Conservation (phyloP, 306 rosid species). For the Cucumis cinereus region DNA sequence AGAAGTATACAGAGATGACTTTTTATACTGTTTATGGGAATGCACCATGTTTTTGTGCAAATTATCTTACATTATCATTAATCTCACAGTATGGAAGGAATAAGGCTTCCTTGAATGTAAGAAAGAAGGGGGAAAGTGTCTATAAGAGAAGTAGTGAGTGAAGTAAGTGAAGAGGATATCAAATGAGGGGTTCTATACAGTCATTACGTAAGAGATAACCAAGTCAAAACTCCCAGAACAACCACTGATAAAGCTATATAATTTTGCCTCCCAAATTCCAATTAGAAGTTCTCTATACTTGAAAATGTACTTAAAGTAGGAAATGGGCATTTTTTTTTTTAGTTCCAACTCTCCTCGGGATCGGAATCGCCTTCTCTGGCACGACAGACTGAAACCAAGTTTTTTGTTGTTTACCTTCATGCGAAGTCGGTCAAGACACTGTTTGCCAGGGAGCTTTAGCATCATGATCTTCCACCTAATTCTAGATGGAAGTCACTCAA, state of each 20-base stretch:
- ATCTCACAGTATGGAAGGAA: background rate
- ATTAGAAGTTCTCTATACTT: slow-evolving; percentile 5
- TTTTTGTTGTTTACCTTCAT: background rate
- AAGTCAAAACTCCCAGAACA: background rate
- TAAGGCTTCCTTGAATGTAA: background rate
- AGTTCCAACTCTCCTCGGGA: background rate
- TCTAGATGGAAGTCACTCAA: background rate
- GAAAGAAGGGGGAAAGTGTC: background rate
- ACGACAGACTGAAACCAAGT: background rate
- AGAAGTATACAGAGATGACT: background rate
- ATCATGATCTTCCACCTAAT: background rate
- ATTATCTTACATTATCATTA: background rate
- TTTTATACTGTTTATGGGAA: background rate
- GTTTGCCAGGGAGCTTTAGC: slow-evolving; percentile 5
- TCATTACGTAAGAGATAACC: background rate
- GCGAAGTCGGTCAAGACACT: background rate
- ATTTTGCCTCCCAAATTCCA: slow-evolving; percentile 7
- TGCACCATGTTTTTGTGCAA: background rate
- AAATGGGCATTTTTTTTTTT: background rate
- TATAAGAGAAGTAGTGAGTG: background rate
- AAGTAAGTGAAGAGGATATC: background rate
- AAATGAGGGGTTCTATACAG: slow-evolving; percentile 7
- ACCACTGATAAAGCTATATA: background rate
- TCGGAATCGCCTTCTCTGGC: background rate
- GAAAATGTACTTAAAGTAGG: background rate